These are phyloP conservation scores for Tillandsia fasciculata DNA, from an alignment of 176 grass and related monocot genomes.

Conservation along the genomic window DNA sequence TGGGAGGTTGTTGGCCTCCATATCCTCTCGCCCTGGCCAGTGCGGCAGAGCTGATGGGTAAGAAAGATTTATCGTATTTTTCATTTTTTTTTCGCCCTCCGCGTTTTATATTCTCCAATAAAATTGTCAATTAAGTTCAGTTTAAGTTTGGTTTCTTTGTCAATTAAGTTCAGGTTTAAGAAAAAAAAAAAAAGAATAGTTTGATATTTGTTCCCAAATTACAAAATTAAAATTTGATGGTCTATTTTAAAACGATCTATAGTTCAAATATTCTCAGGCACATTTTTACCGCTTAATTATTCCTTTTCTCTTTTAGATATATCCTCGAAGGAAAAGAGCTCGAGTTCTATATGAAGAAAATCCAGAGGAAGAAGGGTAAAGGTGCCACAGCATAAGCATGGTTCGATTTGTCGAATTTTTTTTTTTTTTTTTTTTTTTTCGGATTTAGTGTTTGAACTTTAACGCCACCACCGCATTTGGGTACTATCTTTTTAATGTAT, in stretches of 20 bases:
- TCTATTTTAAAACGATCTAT: no score
- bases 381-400: constrained; percentile 41
- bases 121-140: no score
- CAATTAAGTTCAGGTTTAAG: no score
- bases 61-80: not conserved
- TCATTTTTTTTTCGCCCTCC: no score
- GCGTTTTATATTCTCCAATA: not conserved
- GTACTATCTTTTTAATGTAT: no score
- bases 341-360: constrained; percentile 84
- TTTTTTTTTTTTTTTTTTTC: not conserved
- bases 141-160: no score
- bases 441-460: not conserved
- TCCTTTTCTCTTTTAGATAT: constrained; percentile 34
- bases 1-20: constrained; percentile 68
- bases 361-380: constrained; percentile 93
- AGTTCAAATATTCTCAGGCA: no score
- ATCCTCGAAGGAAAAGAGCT: constrained; percentile 89
- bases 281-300: not conserved
- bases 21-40: constrained; percentile 83
- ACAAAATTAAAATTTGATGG: no score
- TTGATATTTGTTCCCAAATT: no score
- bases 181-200: no score
- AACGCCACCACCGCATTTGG: no score
- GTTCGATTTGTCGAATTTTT: not conserved
- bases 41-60: constrained; percentile 89